phyloP scores from a whole-genome alignment of 768 basidiomycete genomes.

The Infundibulicybe gibba region DNA sequence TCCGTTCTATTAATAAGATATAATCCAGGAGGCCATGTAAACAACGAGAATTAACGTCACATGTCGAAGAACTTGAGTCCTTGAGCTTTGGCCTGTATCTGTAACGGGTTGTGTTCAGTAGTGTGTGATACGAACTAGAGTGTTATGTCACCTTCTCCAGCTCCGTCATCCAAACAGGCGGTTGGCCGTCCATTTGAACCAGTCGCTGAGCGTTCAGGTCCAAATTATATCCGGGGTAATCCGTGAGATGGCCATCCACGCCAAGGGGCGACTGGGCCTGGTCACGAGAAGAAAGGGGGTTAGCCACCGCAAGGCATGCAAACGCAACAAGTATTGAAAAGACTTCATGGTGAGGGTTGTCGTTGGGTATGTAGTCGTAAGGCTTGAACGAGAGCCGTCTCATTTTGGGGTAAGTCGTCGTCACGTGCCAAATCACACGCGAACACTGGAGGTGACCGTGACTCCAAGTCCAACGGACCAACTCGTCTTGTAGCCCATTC shows the following conservation, averaged over 20 bases:
- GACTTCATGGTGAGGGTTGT: constrained; percentile 41
- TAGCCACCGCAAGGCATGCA: constrained; percentile 37
- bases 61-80: constrained; percentile 88
- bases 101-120: constrained; percentile 9
- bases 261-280: constrained; percentile 37
- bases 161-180: constrained; percentile 82
- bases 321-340: constrained; percentile 40
- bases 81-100: constrained; percentile 77
- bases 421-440: no score
- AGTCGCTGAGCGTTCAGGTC: constrained; percentile 72
- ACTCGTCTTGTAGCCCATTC: no score
- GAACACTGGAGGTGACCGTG: no score
- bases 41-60: constrained; percentile 34
- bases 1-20: constrained; percentile 55
- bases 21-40: constrained; percentile 5
- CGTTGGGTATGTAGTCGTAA: background rate
- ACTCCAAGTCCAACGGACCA: no score
- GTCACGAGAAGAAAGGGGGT: constrained; percentile 25
- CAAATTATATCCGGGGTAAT: constrained; percentile 60
- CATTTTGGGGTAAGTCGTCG: background rate
- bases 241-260: constrained; percentile 16
- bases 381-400: background rate
- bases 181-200: constrained; percentile 68
- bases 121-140: background rate
- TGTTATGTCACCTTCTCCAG: constrained; percentile 67